Percentiles rank a stretch among this genome's conserved stretches.
Conservation (phyloP, 192 early-diverging fungal species). For the Backusella macrospora region DNA sequence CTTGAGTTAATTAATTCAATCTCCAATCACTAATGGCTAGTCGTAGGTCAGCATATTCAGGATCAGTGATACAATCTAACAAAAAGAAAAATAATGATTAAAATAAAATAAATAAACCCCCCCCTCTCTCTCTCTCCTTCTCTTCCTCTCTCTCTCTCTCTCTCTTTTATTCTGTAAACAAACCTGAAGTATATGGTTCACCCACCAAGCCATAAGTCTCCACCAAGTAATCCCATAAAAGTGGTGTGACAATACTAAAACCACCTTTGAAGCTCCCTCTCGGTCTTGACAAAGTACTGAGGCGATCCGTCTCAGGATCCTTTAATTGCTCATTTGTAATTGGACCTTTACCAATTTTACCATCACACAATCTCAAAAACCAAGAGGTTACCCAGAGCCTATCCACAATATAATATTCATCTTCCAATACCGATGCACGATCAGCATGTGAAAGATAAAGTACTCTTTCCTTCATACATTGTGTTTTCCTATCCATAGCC, state of each 20-base stretch:
- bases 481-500: slow-evolving; percentile 25
- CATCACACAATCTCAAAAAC: slow-evolving; percentile 41
- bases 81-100: background rate
- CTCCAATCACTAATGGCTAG: slow-evolving; percentile 18
- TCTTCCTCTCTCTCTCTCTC: background rate
- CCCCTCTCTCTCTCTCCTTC: background rate
- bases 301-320: slow-evolving; percentile 13
- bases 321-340: slow-evolving; percentile 32
- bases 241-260: slow-evolving; percentile 31
- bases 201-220: slow-evolving; percentile 34
- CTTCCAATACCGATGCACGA: background rate
- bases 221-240: slow-evolving; percentile 35
- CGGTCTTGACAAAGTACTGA: slow-evolving; percentile 28
- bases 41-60: slow-evolving; percentile 20
- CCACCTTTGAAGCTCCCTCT: slow-evolving; percentile 36
- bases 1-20: slow-evolving; percentile 4
- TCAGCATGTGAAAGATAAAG: slow-evolving; percentile 27
- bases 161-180: background rate
- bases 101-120: background rate
- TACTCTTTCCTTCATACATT: slow-evolving; percentile 31
- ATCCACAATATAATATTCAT: slow-evolving; percentile 37
- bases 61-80: slow-evolving; percentile 18
- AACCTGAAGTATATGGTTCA: slow-evolving; percentile 32
- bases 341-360: slow-evolving; percentile 31
- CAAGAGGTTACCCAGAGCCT: slow-evolving; percentile 33